Base-by-base conservation (phyloP, 495 filamentous ascomycete genomes). In the Podospora bellae-mahoneyi region DNA sequence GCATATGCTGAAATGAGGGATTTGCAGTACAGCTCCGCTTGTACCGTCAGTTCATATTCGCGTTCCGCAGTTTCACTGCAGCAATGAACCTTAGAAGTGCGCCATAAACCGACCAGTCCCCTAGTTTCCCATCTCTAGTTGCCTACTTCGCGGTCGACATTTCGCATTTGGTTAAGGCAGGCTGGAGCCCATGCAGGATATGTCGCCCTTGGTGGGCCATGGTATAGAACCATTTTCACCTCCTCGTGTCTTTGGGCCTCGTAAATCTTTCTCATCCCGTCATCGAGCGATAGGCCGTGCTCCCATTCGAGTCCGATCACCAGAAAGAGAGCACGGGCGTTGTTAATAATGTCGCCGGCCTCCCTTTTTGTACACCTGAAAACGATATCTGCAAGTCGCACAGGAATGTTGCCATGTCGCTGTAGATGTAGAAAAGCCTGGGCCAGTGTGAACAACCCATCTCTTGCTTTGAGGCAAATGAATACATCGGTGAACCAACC, bases 181-280 rank as follows among this genome's bases (percentile, higher is more conserved):
- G 64, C 64, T 39, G 64, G 64, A 26, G 64, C 64, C 64, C 64
- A 66, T 26, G 54, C 64, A 28, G 53, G 64, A 34, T 58, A 30
- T 16, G 15, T 5, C 30, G 64, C 64, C 28, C 64, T 53, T 18
- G 64, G 53, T 23, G 54, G 7, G 10, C 55, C 64, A 30, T 59
- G 53, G 2, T 27, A 28, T 13, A 66, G 23, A 20, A 39, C 26
- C 9, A 66, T 16, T n/a, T 20, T 13, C 44, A 20, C 32, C 19
- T 28, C 28, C 5, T 66, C 53, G 5, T 32, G 4, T n/a, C 59
- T 66, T 32, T 20, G 19, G 20, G 54, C 23, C 27, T 66, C 64
- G 26, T 59, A 66, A 19, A 66, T 66, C 13, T 6, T 60, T 30
- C 20, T 18, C 64, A 66, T 60, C 4, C 28, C 64, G 15, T 28